Percentiles rank a stretch among this genome's conserved stretches.
These are phyloP conservation scores for Heterobasidion occidentale DNA, from an alignment of 1,284 basidiomycete genomes.

Conservation along the genomic window DNA sequence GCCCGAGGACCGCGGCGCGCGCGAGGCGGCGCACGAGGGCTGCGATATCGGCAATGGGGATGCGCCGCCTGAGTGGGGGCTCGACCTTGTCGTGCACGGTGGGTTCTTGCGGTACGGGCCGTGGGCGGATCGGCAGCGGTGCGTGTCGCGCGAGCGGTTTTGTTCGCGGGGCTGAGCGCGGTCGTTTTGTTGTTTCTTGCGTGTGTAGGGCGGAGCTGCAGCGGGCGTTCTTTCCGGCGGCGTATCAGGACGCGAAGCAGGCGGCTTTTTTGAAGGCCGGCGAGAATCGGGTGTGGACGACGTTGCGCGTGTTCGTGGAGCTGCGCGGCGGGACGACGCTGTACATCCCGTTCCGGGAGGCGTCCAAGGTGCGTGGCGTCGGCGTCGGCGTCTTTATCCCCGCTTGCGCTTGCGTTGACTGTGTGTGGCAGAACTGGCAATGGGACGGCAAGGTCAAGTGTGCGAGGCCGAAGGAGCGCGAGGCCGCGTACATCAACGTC, in stretches of 20 bases:
- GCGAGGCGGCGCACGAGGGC: slow-evolving; percentile 23
- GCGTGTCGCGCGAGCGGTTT: slow-evolving; percentile 9
- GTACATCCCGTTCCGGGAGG: slow-evolving; percentile 81
- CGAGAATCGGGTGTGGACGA: slow-evolving; percentile 75
- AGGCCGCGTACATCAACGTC: slow-evolving; percentile 68
- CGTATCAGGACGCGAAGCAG: slow-evolving; percentile 57
- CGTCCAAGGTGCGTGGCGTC: slow-evolving; percentile 54
- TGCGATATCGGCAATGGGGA: slow-evolving; percentile 83
- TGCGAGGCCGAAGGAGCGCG: slow-evolving; percentile 47
- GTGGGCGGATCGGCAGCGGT: slow-evolving; percentile 91
- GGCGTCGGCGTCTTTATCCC: background rate
- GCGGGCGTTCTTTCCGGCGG: slow-evolving; percentile 72
- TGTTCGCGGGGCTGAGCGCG: too few species aligned
- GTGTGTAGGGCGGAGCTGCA: slow-evolving; percentile 63
- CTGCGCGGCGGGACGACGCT: slow-evolving; percentile 70
- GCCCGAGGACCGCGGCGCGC: slow-evolving; percentile 33
- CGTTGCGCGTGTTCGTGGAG: slow-evolving; percentile 73
- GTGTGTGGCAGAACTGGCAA: slow-evolving; percentile 60
- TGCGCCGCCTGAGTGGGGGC: slow-evolving; percentile 84
- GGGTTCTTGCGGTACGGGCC: slow-evolving; percentile 82
- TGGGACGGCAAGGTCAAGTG: slow-evolving; percentile 59
- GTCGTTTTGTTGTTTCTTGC: background rate
- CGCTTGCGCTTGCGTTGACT: background rate
- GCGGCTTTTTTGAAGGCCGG: slow-evolving; percentile 60
- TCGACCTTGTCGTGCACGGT: slow-evolving; percentile 73